Evolutionary conservation across 2,329 filamentous ascomycete genomes (phyloP), one percentile per base, ranked within the genome.

Genomic region (Colletotrichum echinochloae): DNA sequence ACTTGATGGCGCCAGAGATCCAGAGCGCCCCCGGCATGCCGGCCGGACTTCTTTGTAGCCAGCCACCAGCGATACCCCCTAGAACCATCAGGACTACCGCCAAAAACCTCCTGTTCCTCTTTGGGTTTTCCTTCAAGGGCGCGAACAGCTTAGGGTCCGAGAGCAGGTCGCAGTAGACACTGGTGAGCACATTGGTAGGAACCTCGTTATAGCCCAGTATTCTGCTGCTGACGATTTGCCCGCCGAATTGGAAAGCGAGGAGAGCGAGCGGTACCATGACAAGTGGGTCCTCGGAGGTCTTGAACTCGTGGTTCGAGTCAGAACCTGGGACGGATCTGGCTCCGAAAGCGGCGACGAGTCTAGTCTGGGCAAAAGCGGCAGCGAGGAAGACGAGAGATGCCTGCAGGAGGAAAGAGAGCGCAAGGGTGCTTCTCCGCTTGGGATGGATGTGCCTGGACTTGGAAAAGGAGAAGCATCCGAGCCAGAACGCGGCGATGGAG

Each of bases 181-280:
- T 86, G n/a, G 87, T 89, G 48, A 88, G 75, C 12, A 89, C 87
- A 57, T 84, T 86, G 0, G 86, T 86, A 1, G 87, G 87, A 54
- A 88, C 78, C 76, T 88, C 87, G 65, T 84, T 85, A 74, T 84
- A 85, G 11, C 85, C 85, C 26, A 88, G 78, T 16, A 82, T 77
- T 23, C 87, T 80, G 44, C 82, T 85, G 44, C 80, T 80, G 26
- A 85, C 85, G 70, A 88, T 87, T 76, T 88, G 85, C 51, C 86
- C 85, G 4, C 85, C 86, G 57, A 81, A 82, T 74, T 88, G 86
- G 73, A 88, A 86, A 3, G 86, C 86, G 1, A 90, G 79, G 37
- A 86, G 81, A 0, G 77, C 80, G 11, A 88, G 77, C 1, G 82
- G 81, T 1, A 86, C 76, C 44, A 88, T 79, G 18, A 82, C 81